Evolutionary conservation across 106 monocot genomes (phyloP).

Genomic region (Phalaenopsis equestris): DNA sequence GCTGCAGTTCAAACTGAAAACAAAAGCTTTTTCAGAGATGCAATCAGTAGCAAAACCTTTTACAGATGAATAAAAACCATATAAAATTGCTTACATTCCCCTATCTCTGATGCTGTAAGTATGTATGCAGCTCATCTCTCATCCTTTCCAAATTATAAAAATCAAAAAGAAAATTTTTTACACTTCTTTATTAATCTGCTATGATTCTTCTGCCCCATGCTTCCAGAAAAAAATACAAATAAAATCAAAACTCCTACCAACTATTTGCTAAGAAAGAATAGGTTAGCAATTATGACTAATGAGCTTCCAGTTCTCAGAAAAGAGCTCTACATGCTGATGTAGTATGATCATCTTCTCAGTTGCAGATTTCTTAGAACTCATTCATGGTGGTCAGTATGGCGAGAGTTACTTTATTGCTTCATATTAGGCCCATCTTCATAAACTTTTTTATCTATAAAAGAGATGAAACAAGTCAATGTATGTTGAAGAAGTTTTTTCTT

Average conservation of each 20-base stretch:
- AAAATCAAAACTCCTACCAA: background rate
- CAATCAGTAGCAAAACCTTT: background rate
- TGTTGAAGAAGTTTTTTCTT: background rate
- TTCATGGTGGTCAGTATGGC: background rate
- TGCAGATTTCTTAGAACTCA: background rate
- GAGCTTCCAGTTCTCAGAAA: background rate
- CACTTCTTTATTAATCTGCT: background rate
- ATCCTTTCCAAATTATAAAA: conserved; percentile 8
- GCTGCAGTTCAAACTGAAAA: background rate
- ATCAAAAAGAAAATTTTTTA: background rate
- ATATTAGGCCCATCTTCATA: background rate
- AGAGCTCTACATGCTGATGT: background rate
- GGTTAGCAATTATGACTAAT: background rate
- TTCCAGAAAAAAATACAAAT: background rate
- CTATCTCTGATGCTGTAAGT: conserved; percentile 3
- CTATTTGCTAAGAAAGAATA: conserved; percentile 6
- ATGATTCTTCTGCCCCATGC: conserved; percentile 5
- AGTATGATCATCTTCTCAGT: background rate
- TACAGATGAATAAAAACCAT: background rate
- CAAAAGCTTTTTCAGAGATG: conserved; percentile 7
- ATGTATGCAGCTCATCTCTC: background rate
- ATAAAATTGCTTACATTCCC: background rate
- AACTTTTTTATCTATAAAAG: background rate
- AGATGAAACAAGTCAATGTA: background rate
- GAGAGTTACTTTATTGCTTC: conserved; percentile 3